Evolutionary conservation across 805 yeast genomes (phyloP).

Genomic region (Candida xiaguanensis): DNA sequence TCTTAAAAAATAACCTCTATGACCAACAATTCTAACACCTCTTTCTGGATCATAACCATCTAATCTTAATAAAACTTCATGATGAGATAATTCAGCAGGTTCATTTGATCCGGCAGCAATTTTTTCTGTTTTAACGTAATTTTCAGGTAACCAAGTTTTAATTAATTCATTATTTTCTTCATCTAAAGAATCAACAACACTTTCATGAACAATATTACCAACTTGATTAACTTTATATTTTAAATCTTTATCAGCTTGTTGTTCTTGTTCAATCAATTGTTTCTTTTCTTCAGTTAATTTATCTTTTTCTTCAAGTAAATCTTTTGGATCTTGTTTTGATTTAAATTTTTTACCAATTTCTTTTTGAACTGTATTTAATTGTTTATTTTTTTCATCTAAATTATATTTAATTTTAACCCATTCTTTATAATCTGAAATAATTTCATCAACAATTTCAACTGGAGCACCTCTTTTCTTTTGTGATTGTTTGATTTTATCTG

Average conservation of each 20-base stretch:
- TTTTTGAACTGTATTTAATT: conserved; percentile 85
- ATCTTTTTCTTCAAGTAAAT: conserved; percentile 78
- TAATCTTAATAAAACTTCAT: conserved; percentile 87
- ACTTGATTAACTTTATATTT: conserved; percentile 80
- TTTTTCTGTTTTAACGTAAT: conserved; percentile 53
- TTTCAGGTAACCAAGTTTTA: conserved; percentile 83
- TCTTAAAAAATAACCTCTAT: conserved; percentile 96
- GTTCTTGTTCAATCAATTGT: conserved; percentile 62
- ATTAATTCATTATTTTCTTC: conserved; percentile 90
- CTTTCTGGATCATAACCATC: conserved; percentile 99
- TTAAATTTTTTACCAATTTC: conserved; percentile 90
- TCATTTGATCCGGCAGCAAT: conserved; percentile 75
- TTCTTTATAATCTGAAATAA: conserved; percentile 82
- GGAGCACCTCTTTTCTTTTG: conserved; percentile 93
- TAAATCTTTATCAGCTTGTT: conserved; percentile 71
- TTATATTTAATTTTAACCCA: conserved; percentile 86
- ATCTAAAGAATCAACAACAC: conserved; percentile 81
- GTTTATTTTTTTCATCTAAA: conserved; percentile 85
- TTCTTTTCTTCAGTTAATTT: conserved; percentile 67
- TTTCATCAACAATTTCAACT: conserved; percentile 94
- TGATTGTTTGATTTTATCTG: conserved; percentile 80
- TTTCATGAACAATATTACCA: conserved; percentile 92
- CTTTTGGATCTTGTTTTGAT: conserved; percentile 91
- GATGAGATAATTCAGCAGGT: conserved; percentile 84
- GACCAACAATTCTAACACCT: conserved; percentile 96